Conservation (phyloP, 2,329 filamentous ascomycete species). For the Sclerotiophoma versabilis region DNA sequence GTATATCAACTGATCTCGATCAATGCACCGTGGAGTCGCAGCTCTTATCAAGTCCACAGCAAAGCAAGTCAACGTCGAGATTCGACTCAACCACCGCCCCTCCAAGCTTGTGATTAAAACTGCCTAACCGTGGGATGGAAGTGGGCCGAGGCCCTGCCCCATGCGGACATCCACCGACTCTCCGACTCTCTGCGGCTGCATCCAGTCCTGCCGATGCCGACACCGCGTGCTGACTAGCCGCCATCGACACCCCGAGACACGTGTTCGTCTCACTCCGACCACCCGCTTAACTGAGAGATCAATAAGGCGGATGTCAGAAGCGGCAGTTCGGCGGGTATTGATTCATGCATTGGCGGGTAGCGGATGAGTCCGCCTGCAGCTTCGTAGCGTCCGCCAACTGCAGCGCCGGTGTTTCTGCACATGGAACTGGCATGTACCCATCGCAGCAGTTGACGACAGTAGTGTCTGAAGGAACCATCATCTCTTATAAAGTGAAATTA, state of each 20-base stretch:
- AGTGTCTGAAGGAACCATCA: background rate
- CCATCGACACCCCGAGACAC: background rate
- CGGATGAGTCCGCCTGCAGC: slow-evolving; percentile 11
- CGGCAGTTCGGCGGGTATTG: slow-evolving; percentile 1
- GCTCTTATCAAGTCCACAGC: background rate
- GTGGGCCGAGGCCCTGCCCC: slow-evolving; percentile 17
- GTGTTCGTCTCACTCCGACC: background rate
- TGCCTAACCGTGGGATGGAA: slow-evolving; percentile 8
- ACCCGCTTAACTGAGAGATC: background rate
- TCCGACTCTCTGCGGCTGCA: slow-evolving; percentile 4
- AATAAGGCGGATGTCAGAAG: background rate
- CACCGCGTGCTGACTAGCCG: background rate
- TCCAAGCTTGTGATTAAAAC: slow-evolving; percentile 21
- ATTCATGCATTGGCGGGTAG: background rate
- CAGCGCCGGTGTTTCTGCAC: slow-evolving; percentile 4
- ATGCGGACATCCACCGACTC: slow-evolving; percentile 6
- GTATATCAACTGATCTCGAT: background rate
- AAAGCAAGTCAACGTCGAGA: slow-evolving; percentile 9
- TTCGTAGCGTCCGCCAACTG: slow-evolving; percentile 2
- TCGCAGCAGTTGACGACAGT: background rate
- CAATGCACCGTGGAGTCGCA: background rate
- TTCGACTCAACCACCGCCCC: slow-evolving; percentile 15
- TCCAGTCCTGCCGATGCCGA: background rate
- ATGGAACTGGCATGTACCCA: background rate
- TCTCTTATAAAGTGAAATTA: slow-evolving; percentile 7